Percentiles rank a stretch among this genome's conserved stretches.
Evolutionary conservation across 441 rosid genomes (phyloP).

Genomic region (Aleurites moluccanus): DNA sequence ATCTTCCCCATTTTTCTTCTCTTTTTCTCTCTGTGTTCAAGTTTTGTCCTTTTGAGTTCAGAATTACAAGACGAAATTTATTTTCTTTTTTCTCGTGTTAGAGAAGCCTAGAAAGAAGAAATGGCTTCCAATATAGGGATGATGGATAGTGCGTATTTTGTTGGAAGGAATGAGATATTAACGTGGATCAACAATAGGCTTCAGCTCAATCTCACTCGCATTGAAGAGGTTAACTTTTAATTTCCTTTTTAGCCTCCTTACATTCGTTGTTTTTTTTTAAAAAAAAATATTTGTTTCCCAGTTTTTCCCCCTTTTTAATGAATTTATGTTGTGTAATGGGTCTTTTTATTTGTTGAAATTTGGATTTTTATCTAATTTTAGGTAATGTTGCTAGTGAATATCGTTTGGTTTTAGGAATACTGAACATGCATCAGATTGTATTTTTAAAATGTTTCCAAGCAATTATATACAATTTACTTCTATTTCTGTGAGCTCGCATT

Average conservation of each 20-base stretch:
- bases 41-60: no score
- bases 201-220: constrained; percentile 83
- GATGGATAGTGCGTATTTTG: no score
- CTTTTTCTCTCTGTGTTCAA: no score
- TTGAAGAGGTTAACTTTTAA: constrained; percentile 64
- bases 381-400: no score
- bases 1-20: no score
- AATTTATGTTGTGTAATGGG: neutral
- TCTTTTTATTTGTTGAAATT: constrained; percentile 1
- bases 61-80: no score
- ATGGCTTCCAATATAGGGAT: constrained; percentile 92
- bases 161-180: no score
- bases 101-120: neutral
- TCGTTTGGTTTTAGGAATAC: no score
- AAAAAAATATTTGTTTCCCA: no score
- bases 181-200: constrained; percentile 90
- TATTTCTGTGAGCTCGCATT: neutral
- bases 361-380: constrained; percentile 1
- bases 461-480: neutral
- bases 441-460: neutral
- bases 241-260: no score
- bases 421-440: neutral
- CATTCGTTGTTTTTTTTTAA: no score
- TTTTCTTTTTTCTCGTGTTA: no score
- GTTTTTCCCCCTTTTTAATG: neutral